These are phyloP conservation scores for Graphilbum sp. DNA, from an alignment of 2,329 filamentous ascomycete species.

Conservation along the genomic window DNA sequence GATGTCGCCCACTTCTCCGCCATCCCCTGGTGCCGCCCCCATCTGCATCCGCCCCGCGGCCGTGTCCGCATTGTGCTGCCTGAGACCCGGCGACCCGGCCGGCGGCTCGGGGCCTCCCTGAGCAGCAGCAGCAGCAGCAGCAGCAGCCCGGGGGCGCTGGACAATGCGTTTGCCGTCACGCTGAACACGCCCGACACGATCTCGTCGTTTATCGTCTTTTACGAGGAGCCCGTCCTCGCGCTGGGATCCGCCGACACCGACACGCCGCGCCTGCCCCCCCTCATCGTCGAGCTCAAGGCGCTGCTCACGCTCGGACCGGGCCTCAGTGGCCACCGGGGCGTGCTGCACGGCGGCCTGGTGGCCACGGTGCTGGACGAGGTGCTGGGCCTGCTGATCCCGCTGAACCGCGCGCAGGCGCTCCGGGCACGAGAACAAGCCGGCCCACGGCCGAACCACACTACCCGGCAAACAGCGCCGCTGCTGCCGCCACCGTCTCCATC, in stretches of 20 bases:
- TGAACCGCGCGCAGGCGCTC: conserved; percentile 17
- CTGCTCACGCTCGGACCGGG: conserved; percentile 28
- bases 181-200: conserved; percentile 34
- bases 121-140: too few relatives aligned
- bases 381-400: conserved; percentile 30
- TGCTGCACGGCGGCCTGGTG: conserved; percentile 42
- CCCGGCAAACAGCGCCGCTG: too few relatives aligned
- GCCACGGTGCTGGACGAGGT: conserved; percentile 42
- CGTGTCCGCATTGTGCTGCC: conserved; percentile 20
- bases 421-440: background rate
- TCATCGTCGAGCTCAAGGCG: conserved; percentile 15
- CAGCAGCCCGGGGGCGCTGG: background rate
- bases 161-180: conserved; percentile 25
- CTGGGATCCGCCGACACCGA: background rate
- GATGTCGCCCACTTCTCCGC: conserved; percentile 14
- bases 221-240: conserved; percentile 16
- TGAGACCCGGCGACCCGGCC: conserved; percentile 18
- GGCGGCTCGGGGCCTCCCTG: conserved; percentile 10
- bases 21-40: conserved; percentile 31
- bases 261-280: background rate
- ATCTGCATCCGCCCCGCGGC: conserved; percentile 20
- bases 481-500: too few relatives aligned
- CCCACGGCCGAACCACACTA: too few relatives aligned
- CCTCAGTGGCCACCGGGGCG: conserved; percentile 34
- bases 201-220: conserved; percentile 24